A percentile compares a stretch with the other conserved stretches of the same genome.
phyloP scores from a whole-genome alignment of 805 yeast genomes.

The Monosporozyma aerobia region DNA sequence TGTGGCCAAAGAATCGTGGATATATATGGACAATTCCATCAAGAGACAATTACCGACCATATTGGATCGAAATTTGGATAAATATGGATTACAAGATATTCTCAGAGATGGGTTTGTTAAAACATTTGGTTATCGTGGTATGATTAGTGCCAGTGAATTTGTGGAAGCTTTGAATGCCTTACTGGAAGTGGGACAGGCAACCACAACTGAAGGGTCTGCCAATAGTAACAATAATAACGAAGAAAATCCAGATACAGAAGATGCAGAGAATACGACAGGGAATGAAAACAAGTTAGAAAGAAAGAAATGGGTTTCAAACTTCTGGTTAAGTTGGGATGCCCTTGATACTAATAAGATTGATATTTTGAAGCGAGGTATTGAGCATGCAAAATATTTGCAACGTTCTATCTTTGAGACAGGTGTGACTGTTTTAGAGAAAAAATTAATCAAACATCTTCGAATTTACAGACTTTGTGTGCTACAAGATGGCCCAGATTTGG shows the following conservation, averaged over 20 bases:
- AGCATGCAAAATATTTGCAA: constrained; percentile 75
- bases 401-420: constrained; percentile 80
- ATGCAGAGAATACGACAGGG: constrained; percentile 25
- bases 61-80: constrained; percentile 58
- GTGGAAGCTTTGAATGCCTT: constrained; percentile 83
- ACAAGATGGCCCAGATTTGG: constrained; percentile 79
- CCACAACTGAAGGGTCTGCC: constrained; percentile 20
- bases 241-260: constrained; percentile 22
- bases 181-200: constrained; percentile 51
- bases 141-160: constrained; percentile 84
- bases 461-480: constrained; percentile 79
- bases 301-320: constrained; percentile 65
- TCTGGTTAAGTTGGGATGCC: constrained; percentile 64
- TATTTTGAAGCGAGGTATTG: constrained; percentile 45
- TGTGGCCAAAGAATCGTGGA: constrained; percentile 88
- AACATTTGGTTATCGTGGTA: constrained; percentile 79
- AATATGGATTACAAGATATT: constrained; percentile 75
- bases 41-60: constrained; percentile 65
- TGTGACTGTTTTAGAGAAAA: constrained; percentile 77
- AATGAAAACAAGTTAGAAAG: constrained; percentile 34
- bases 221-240: constrained; percentile 14
- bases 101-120: constrained; percentile 80
- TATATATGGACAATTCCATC: constrained; percentile 72
- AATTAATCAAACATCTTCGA: constrained; percentile 66
- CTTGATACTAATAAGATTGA: constrained; percentile 36